These are phyloP conservation scores for Excoecaria cochinchinensis DNA, from an alignment of 345 rosid species.

Conservation along the genomic window DNA sequence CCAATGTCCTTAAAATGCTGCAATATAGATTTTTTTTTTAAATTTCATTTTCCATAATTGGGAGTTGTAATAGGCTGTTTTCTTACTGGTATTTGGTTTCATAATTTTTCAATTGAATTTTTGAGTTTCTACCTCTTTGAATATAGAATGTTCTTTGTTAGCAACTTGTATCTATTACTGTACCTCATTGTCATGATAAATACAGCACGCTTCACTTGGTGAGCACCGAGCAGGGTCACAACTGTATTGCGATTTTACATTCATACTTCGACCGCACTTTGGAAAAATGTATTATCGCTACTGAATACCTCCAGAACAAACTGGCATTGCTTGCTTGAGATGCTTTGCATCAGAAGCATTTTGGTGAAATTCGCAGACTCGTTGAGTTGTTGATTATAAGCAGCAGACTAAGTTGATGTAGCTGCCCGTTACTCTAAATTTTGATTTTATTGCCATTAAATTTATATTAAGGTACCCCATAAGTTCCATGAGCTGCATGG, in stretches of 20 bases:
- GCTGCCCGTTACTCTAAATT: neutral
- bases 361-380: neutral
- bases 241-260: neutral
- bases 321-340: too few relatives aligned
- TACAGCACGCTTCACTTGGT: too few relatives aligned
- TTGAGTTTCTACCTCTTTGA: neutral
- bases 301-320: neutral
- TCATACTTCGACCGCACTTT: neutral
- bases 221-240: neutral
- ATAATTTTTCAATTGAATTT: neutral
- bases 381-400: neutral
- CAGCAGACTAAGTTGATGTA: neutral
- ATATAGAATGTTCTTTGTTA: neutral
- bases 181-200: neutral
- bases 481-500: neutral
- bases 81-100: neutral
- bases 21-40: neutral
- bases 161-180: neutral
- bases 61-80: neutral
- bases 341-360: too few relatives aligned
- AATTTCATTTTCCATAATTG: neutral
- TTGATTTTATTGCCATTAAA: too few relatives aligned
- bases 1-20: neutral
- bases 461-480: neutral
- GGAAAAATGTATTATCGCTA: neutral